These are phyloP conservation scores for Hibiscus syriacus DNA, from an alignment of 345 rosid species.

Conservation along the genomic window DNA sequence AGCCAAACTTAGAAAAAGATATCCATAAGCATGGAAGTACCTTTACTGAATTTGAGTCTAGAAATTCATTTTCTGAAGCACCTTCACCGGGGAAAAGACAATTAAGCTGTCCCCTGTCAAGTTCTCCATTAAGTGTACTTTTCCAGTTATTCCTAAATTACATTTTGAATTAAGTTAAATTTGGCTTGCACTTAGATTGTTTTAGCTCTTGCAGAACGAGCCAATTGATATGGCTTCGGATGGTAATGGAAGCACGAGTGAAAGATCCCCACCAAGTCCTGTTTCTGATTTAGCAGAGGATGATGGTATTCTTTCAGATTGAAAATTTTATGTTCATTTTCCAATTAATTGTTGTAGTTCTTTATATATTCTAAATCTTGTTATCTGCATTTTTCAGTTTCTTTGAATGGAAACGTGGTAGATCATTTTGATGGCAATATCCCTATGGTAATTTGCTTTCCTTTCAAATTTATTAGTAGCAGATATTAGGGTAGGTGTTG, in stretches of 20 bases:
- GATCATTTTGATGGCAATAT: slow-evolving; percentile 19
- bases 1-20: slow-evolving; percentile 19
- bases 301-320: slow-evolving; percentile 26
- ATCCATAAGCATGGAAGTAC: slow-evolving; percentile 25
- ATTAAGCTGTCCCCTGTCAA: slow-evolving; percentile 23
- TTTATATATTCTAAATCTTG: slow-evolving; percentile 24
- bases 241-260: slow-evolving; percentile 42
- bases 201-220: slow-evolving; percentile 35
- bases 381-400: slow-evolving; percentile 36
- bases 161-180: slow-evolving; percentile 9
- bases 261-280: slow-evolving; percentile 37
- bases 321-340: slow-evolving; percentile 1
- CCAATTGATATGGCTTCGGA: slow-evolving; percentile 42
- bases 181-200: slow-evolving; percentile 9
- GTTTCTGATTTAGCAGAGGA: slow-evolving; percentile 40
- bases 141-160: slow-evolving; percentile 7
- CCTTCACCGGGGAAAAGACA: slow-evolving; percentile 35
- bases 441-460: slow-evolving; percentile 38
- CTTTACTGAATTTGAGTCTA: slow-evolving; percentile 24
- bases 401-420: slow-evolving; percentile 18
- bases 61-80: slow-evolving; percentile 25
- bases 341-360: neutral
- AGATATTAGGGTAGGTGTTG: neutral
- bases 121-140: slow-evolving; percentile 50
- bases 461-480: neutral